phyloP scores from a whole-genome alignment of 2,329 filamentous ascomycete species.

The Pseudogymnoascus destructans region DNA sequence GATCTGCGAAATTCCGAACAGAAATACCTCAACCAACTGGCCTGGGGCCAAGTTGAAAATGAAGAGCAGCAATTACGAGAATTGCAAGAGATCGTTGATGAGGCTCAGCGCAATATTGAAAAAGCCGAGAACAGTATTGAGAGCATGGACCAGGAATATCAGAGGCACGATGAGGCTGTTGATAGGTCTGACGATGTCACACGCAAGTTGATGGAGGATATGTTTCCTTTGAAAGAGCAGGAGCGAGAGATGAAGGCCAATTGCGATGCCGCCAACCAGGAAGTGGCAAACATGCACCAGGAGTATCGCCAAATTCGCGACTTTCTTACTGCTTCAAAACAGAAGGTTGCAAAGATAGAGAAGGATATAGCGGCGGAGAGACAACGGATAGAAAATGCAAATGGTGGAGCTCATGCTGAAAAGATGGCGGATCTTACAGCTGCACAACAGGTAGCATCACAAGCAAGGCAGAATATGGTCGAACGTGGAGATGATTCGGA shows the following conservation, averaged over 20 bases:
- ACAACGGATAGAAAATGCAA: conserved; percentile 49
- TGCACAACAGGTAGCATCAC: conserved; percentile 37
- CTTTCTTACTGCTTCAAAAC: conserved; percentile 41
- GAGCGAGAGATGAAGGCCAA: conserved; percentile 37
- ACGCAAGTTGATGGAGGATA: conserved; percentile 19
- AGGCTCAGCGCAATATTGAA: conserved; percentile 28
- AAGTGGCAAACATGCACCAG: conserved; percentile 40
- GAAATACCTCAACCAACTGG: conserved; percentile 51
- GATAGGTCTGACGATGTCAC: conserved; percentile 22
- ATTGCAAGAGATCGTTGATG: conserved; percentile 27
- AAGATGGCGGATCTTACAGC: conserved; percentile 47
- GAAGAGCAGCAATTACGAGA: conserved; percentile 46
- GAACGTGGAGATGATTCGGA: conserved; percentile 29
- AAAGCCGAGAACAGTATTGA: conserved; percentile 34
- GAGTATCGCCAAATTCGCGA: conserved; percentile 54
- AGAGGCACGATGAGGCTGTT: conserved; percentile 26
- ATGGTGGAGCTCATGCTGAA: conserved; percentile 54
- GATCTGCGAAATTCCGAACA: conserved; percentile 48
- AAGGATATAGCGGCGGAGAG: conserved; percentile 42
- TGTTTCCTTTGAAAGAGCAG: conserved; percentile 34
- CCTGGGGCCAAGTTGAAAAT: conserved; percentile 79
- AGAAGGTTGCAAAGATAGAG: conserved; percentile 34
- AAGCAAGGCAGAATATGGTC: conserved; percentile 32
- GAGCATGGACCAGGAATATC: conserved; percentile 32
- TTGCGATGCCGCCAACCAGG: conserved; percentile 39